Evolutionary conservation across 2,329 filamentous ascomycete genomes (phyloP), one percentile per base, ranked within the genome.

Genomic region (Ophiostoma fasciatum): DNA sequence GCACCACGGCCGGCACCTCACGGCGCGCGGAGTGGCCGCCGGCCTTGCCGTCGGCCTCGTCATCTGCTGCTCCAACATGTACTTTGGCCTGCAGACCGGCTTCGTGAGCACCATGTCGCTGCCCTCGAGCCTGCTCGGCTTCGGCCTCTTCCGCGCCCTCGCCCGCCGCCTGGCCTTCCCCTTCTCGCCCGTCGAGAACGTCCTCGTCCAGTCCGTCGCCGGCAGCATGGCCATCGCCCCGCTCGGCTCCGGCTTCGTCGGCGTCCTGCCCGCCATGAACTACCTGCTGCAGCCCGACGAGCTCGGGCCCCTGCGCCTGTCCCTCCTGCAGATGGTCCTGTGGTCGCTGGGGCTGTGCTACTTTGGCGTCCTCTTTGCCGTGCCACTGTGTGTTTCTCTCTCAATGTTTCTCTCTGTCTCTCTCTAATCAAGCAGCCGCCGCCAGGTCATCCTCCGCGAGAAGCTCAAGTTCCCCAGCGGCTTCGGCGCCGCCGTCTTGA

Each of bases 201-300:
- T 98, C 4, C 67, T 98, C 17, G 82, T 98, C 10, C 90, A 98
- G 60, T 94, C 84, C 0, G 90, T 98, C 5, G 88, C 90, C 1
- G 88, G 90, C 10, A 82, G 82, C 13, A 92, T 96, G 56, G 90
- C 88, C 1, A 93, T 92, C 5, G 96, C 96, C 84, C 90, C 90
- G 0, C 62, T 98, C 10, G 88, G 88, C 1, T 93, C 88, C 48
- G 90, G 90, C 2, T 94, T 96, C 51, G 88, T 96, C 14, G 88
- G 88, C 5, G 87, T 96, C 62, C 78, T 96, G 42, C 90, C 90
- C 1, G 88, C 88, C 1, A 68, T 98, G 62, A 83, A 94, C 50
- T 94, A 82, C 47, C 61, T 98, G 33, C 58, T 98, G 35, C 75
- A 70, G 35, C 61, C 72, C 2, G 75, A 82, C 14, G 90, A 98